Evolutionary conservation across 2,329 filamentous ascomycete genomes (phyloP), one percentile per base, ranked within the genome.

Genomic region (Kalaharituber pfeilii): DNA sequence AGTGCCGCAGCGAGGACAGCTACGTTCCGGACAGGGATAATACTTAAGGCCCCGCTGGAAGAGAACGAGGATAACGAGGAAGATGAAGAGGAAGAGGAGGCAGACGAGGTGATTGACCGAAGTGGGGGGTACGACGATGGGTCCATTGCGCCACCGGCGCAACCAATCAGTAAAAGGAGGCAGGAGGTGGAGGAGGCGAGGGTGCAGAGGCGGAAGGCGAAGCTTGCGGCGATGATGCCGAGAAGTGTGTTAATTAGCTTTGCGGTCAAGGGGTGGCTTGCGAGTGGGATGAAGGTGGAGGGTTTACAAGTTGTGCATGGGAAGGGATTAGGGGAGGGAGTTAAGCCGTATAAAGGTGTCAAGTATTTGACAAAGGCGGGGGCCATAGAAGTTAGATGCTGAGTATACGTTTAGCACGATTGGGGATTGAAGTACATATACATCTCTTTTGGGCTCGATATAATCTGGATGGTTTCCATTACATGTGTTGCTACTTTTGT

Each of bases 281-380:
- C 80, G 15, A 82, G 80, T 63, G 80, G 80, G 3, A 71, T 83
- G 50, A 81, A 75, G 66, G 74, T 83, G 27, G 80, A 82, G 61
- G 80, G 78, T 67, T 76, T 87, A 64, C 65, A 79, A 65, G 67
- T 86, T 62, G 74, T 87, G 66, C 73, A 78, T n/a, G 81, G 84
- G 67, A 87, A 82, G 70, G 91, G 91, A 0, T 65, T 98, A 47
- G 86, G 86, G 0, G 86, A 94, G 61, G 80, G 84, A 2, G 80
- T 96, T 36, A 93, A 87, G 69, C 91, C 91, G 24, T 96, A 94
- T 69, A 98, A 96, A 70, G 91, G 91, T 1, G 91, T 98, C 61
- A 98, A 98, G 70, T 98, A 98, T 69, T 67, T 98, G 63, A 95
- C 88, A 15, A 62, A 60, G 54, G 60, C 60, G 20, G 61, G 56